Conservation (phyloP, 2,329 filamentous ascomycete genomes). For the Camillea tinctor region DNA sequence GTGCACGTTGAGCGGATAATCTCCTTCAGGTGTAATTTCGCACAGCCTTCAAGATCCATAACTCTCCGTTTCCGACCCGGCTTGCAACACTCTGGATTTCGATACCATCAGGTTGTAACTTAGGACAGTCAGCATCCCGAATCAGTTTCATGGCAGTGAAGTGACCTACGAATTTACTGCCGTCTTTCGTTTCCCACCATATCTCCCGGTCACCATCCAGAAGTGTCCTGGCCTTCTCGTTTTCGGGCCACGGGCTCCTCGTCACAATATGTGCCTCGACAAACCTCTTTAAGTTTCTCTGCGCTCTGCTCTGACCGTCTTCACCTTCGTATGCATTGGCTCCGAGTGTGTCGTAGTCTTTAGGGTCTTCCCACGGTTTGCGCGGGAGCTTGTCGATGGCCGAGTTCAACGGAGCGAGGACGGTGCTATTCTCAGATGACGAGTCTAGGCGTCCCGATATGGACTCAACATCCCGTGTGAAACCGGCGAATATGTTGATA, state of each 20-base stretch:
- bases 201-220: conserved; percentile 64
- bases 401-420: conserved; percentile 83
- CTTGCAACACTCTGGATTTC: conserved; percentile 74
- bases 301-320: conserved; percentile 73
- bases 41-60: conserved; percentile 69
- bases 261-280: conserved; percentile 83
- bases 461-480: conserved; percentile 73
- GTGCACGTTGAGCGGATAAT: neutral
- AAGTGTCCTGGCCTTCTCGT: conserved; percentile 64
- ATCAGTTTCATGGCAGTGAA: conserved; percentile 7
- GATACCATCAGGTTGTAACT: conserved; percentile 78
- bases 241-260: conserved; percentile 71
- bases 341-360: conserved; percentile 69
- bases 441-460: conserved; percentile 69
- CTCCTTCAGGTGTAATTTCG: conserved; percentile 42
- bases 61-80: conserved; percentile 81
- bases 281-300: conserved; percentile 73
- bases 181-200: conserved; percentile 78
- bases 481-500: conserved; percentile 81
- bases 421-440: conserved; percentile 67
- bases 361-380: conserved; percentile 82
- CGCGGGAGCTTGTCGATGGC: conserved; percentile 74
- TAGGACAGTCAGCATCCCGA: conserved; percentile 23
- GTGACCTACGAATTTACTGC: conserved; percentile 61
- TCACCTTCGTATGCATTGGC: conserved; percentile 72